Percentiles rank a stretch among this genome's conserved stretches.
phyloP scores from a whole-genome alignment of 2,329 filamentous ascomycete genomes.

The Phaeosphaeria sp. region DNA sequence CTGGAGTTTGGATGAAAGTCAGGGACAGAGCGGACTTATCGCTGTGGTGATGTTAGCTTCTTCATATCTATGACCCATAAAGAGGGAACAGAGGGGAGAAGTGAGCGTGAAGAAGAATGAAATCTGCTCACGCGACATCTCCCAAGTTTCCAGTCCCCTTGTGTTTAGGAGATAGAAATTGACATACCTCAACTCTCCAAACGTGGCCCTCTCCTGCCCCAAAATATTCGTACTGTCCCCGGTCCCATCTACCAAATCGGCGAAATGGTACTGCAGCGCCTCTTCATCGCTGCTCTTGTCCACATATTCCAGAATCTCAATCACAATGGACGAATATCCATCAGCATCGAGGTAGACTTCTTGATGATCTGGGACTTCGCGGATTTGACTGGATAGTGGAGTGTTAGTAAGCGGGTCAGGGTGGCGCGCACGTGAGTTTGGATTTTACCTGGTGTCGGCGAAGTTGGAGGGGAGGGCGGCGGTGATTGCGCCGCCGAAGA shows the following conservation, averaged over 20 bases:
- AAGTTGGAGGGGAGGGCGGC: slow-evolving; percentile 72
- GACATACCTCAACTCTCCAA: slow-evolving; percentile 49
- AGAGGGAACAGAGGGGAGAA: background rate
- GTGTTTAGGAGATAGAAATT: background rate
- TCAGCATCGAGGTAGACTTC: slow-evolving; percentile 87
- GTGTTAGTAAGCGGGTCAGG: slow-evolving; percentile 18
- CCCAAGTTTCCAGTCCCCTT: background rate
- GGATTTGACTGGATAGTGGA: slow-evolving; percentile 63
- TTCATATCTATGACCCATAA: background rate
- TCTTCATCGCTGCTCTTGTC: slow-evolving; percentile 71
- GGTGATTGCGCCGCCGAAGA: slow-evolving; percentile 76
- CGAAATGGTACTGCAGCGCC: slow-evolving; percentile 62
- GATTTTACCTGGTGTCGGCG: slow-evolving; percentile 72
- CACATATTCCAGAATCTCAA: slow-evolving; percentile 89
- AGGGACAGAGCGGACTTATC: slow-evolving; percentile 70
- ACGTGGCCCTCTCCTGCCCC: slow-evolving; percentile 28
- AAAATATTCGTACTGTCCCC: slow-evolving; percentile 47
- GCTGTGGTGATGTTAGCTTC: slow-evolving; percentile 18
- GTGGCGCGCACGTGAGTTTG: slow-evolving; percentile 5
- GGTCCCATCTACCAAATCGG: slow-evolving; percentile 52
- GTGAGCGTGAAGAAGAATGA: background rate
- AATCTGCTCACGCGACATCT: background rate
- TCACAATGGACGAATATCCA: slow-evolving; percentile 84
- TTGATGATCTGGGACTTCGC: slow-evolving; percentile 84
- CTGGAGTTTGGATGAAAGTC: slow-evolving; percentile 63